Percentiles rank a stretch among this genome's conserved stretches.
These are phyloP conservation scores for Malania oleifera DNA, from an alignment of 164 flowering plant species.

Conservation along the genomic window DNA sequence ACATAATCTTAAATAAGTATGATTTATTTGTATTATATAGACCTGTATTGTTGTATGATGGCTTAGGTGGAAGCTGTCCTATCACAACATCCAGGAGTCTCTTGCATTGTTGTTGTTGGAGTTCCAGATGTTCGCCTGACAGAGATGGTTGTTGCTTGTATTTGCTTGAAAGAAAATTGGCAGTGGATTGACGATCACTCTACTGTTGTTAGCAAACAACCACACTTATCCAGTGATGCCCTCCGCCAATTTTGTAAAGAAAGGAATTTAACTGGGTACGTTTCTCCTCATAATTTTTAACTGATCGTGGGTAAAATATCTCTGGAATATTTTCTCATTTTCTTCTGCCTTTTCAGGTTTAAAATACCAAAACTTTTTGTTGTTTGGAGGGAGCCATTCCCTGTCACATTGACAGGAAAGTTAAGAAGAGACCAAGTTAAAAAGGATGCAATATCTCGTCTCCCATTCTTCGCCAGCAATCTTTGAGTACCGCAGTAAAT, in stretches of 20 bases:
- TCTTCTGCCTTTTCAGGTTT: slow-evolving; percentile 44
- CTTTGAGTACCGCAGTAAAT: slow-evolving; percentile 19
- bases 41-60: neutral
- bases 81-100: slow-evolving; percentile 67
- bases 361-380: slow-evolving; percentile 66
- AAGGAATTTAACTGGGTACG: slow-evolving; percentile 60
- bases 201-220: slow-evolving; percentile 7
- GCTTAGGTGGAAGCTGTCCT: slow-evolving; percentile 67
- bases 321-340: neutral
- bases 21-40: neutral
- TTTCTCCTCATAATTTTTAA: neutral
- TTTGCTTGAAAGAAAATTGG: slow-evolving; percentile 52
- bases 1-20: neutral
- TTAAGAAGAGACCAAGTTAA: slow-evolving; percentile 51
- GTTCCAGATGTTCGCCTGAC: slow-evolving; percentile 58
- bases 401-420: slow-evolving; percentile 71
- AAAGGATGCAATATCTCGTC: slow-evolving; percentile 33
- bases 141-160: slow-evolving; percentile 78
- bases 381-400: slow-evolving; percentile 62
- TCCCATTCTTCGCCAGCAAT: slow-evolving; percentile 33
- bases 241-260: slow-evolving; percentile 50
- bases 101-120: slow-evolving; percentile 50
- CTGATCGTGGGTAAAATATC: neutral
- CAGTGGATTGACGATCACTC: slow-evolving; percentile 39
- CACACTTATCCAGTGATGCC: slow-evolving; percentile 31